Evolutionary conservation across 164 flowering plant genomes (phyloP).

Genomic region (Euptelea pleiosperma): DNA sequence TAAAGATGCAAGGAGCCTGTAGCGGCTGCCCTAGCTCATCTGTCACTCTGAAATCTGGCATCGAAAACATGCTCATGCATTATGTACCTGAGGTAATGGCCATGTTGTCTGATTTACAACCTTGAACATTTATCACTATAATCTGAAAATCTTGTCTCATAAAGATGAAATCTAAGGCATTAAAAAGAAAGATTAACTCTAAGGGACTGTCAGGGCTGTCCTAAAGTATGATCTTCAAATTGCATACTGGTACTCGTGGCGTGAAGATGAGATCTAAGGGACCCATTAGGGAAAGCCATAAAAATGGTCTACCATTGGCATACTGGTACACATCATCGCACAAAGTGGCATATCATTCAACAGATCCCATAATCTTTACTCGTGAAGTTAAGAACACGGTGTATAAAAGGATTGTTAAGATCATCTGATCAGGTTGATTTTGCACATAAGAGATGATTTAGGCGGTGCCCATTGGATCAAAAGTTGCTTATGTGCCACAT

Average conservation of each 20-base stretch:
- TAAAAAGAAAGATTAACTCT: background rate
- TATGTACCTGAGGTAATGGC: slow-evolving; percentile 84
- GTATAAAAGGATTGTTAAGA: too few species aligned
- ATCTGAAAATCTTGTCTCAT: background rate
- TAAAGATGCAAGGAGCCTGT: slow-evolving; percentile 96
- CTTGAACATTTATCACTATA: background rate
- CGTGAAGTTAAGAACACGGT: too few species aligned
- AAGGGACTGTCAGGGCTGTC: background rate
- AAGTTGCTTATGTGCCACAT: too few species aligned
- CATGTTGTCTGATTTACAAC: background rate
- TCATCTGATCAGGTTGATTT: too few species aligned
- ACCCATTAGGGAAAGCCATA: background rate
- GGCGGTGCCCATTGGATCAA: too few species aligned
- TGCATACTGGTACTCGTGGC: too few species aligned
- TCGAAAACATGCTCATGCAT: slow-evolving; percentile 97
- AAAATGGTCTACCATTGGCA: too few species aligned
- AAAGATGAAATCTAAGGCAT: background rate
- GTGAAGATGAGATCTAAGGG: background rate
- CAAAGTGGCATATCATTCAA: background rate
- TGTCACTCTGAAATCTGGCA: slow-evolving; percentile 96
- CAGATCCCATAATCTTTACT: too few species aligned
- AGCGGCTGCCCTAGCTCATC: slow-evolving; percentile 99
- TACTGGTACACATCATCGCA: background rate
- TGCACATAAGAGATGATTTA: too few species aligned
- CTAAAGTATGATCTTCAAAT: background rate